These are phyloP conservation scores for Boletales sp. DNA, from an alignment of 768 basidiomycete genomes.

Conservation along the genomic window DNA sequence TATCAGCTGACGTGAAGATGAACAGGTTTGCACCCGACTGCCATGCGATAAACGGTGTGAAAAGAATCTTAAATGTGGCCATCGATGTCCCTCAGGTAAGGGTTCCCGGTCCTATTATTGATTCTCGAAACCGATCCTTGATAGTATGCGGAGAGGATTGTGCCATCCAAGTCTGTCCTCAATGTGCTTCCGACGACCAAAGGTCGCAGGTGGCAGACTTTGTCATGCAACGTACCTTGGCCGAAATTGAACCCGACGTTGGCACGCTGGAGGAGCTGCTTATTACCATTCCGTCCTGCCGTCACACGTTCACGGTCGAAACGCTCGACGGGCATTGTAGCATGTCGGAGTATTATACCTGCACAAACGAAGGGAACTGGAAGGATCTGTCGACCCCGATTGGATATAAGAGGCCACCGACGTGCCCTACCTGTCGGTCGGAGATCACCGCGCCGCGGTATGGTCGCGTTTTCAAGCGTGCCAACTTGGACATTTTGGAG, in stretches of 20 bases:
- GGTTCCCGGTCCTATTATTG: background rate
- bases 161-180: slow-evolving; percentile 47
- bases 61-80: slow-evolving; percentile 52
- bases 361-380: slow-evolving; percentile 37
- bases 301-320: slow-evolving; percentile 68
- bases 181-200: slow-evolving; percentile 40
- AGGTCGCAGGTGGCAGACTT: slow-evolving; percentile 53
- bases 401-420: slow-evolving; percentile 40
- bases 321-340: slow-evolving; percentile 60
- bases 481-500: slow-evolving; percentile 63
- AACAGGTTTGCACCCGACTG: slow-evolving; percentile 58
- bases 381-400: slow-evolving; percentile 40
- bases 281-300: slow-evolving; percentile 59
- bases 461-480: slow-evolving; percentile 57
- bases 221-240: slow-evolving; percentile 49
- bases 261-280: slow-evolving; percentile 45
- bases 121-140: background rate
- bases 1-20: background rate
- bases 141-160: slow-evolving; percentile 71
- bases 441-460: slow-evolving; percentile 59
- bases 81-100: slow-evolving; percentile 64
- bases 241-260: slow-evolving; percentile 41
- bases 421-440: slow-evolving; percentile 60
- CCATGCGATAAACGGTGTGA: slow-evolving; percentile 60
- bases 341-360: slow-evolving; percentile 49